phyloP scores from a whole-genome alignment of 148 eudicot species.

The Vaccinium myrtillus region DNA sequence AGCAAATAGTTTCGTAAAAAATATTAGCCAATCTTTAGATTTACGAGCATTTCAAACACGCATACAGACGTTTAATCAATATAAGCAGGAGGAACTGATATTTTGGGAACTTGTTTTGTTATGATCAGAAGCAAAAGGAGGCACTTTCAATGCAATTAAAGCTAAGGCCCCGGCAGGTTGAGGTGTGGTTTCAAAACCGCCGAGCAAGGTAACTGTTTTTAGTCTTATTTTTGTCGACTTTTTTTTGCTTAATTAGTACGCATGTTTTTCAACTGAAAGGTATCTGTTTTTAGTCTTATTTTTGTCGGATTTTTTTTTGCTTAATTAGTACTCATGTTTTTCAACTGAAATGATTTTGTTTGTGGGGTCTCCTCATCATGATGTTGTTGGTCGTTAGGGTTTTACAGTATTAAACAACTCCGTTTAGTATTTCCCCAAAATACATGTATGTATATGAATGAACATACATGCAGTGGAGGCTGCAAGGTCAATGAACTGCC shows the following conservation, averaged over 20 bases:
- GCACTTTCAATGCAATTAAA: conserved; percentile 36
- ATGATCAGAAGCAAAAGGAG: conserved; percentile 46
- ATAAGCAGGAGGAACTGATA: neutral
- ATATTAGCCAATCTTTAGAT: neutral
- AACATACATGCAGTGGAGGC: neutral
- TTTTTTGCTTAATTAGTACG: neutral
- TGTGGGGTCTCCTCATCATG: neutral
- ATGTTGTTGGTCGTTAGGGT: neutral
- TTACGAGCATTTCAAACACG: neutral
- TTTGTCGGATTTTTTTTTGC: too few species aligned
- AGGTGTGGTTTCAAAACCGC: conserved; percentile 63
- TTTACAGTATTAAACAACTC: neutral
- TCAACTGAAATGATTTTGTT: neutral
- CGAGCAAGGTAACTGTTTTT: conserved; percentile 45
- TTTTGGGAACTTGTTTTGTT: neutral
- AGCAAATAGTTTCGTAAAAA: neutral
- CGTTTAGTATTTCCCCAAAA: too few species aligned
- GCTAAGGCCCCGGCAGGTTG: conserved; percentile 50
- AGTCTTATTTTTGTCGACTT: too few species aligned
- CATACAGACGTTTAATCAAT: neutral
- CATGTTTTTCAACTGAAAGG: conserved; percentile 21
- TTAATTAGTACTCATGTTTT: neutral
- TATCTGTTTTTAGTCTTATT: conserved; percentile 8
- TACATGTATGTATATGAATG: neutral
- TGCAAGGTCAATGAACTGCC: too few species aligned